These are phyloP conservation scores for Gyromitra esculenta DNA, from an alignment of 2,329 filamentous ascomycete species.

Conservation along the genomic window DNA sequence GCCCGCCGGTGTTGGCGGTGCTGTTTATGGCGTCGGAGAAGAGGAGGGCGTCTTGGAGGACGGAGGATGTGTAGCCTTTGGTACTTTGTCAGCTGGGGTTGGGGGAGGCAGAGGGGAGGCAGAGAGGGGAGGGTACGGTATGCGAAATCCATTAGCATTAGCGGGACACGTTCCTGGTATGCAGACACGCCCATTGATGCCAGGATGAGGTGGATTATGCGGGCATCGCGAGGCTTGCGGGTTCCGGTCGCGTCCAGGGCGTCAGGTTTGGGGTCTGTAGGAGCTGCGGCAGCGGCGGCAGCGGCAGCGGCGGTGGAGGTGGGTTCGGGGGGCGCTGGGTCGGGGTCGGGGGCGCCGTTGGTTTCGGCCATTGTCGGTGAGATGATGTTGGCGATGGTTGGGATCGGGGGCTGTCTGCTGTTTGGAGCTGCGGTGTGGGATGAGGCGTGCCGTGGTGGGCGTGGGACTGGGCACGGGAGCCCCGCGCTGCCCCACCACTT, in stretches of 20 bases:
- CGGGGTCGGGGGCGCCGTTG: constrained; percentile 69
- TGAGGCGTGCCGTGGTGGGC: too few relatives aligned
- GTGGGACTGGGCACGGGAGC: neutral
- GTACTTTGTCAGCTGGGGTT: constrained; percentile 61
- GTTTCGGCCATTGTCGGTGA: constrained; percentile 63
- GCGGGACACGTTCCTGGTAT: constrained; percentile 83
- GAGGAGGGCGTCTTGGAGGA: constrained; percentile 66
- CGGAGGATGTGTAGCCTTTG: constrained; percentile 65
- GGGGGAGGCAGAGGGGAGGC: constrained; percentile 63
- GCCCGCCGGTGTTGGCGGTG: constrained; percentile 60
- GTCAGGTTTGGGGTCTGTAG: constrained; percentile 53
- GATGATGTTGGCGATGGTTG: neutral
- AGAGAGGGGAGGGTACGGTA: constrained; percentile 78
- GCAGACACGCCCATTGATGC: constrained; percentile 79
- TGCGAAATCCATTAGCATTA: constrained; percentile 85
- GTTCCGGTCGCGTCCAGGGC: constrained; percentile 56
- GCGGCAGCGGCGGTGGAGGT: constrained; percentile 59
- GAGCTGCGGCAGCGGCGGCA: constrained; percentile 52
- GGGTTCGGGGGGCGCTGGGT: constrained; percentile 59
- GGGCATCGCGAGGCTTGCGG: constrained; percentile 73
- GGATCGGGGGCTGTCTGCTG: neutral
- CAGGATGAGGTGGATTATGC: constrained; percentile 81
- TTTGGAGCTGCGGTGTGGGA: neutral
- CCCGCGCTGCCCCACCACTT: constrained; percentile 53
- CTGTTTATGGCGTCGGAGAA: constrained; percentile 63